These are phyloP conservation scores for Santalum album DNA, from an alignment of 164 flowering plant species.

Conservation along the genomic window DNA sequence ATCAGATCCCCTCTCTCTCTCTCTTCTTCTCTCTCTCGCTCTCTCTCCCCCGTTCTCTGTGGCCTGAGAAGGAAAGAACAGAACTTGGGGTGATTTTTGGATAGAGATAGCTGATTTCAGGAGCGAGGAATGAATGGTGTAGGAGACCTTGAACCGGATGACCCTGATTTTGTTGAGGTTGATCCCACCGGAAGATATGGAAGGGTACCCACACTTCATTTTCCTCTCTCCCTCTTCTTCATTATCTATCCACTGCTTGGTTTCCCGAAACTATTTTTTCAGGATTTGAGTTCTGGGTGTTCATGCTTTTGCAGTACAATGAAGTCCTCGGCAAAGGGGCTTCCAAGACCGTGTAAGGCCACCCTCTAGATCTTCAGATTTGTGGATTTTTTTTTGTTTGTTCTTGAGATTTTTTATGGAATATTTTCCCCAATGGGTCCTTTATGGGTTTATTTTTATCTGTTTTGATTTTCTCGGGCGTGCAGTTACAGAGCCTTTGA, in stretches of 20 bases:
- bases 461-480: not conserved
- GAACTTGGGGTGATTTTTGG: too few relatives aligned
- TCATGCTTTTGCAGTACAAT: slow-evolving; percentile 55
- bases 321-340: slow-evolving; percentile 93
- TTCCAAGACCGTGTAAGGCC: slow-evolving; percentile 96
- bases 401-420: too few relatives aligned
- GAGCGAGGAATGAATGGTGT: slow-evolving; percentile 30
- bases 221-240: not conserved
- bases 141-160: slow-evolving; percentile 27
- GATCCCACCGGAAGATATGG: slow-evolving; percentile 99
- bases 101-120: not conserved
- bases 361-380: too few relatives aligned
- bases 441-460: not conserved
- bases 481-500: slow-evolving; percentile 88
- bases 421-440: too few relatives aligned
- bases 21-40: not conserved
- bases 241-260: not conserved
- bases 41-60: slow-evolving; percentile 3
- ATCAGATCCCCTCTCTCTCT: slow-evolving; percentile 7
- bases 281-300: slow-evolving; percentile 5
- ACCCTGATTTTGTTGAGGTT: slow-evolving; percentile 73
- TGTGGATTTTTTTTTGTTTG: too few relatives aligned
- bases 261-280: not conserved
- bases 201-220: slow-evolving; percentile 39
- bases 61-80: not conserved